Evolutionary conservation across 2,329 filamentous ascomycete species (phyloP).

Genomic region (Botrytis fabae): DNA sequence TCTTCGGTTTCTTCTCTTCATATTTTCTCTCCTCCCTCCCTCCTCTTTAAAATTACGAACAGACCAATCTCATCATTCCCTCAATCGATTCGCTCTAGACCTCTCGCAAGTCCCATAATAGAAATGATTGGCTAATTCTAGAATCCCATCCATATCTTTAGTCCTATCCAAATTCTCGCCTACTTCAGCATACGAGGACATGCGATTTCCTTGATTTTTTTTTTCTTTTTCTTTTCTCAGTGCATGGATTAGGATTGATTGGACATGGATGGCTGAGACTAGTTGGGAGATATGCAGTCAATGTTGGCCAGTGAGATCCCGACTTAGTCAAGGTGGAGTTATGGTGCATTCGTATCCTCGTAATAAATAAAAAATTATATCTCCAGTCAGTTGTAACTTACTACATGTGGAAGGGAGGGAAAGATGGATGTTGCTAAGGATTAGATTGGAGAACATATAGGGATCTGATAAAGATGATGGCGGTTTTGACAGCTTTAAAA

Average conservation of each 20-base stretch:
- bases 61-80: background rate
- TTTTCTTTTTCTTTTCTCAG: background rate
- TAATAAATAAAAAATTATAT: background rate
- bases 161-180: background rate
- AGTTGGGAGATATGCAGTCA: background rate
- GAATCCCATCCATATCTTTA: slow-evolving; percentile 3
- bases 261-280: background rate
- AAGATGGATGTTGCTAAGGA: background rate
- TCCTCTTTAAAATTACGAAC: background rate
- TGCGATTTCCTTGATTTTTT: slow-evolving; percentile 5
- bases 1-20: background rate
- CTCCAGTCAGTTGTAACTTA: background rate
- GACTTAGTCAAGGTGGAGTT: background rate
- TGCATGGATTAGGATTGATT: background rate
- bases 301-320: background rate
- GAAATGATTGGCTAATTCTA: background rate
- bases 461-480: background rate
- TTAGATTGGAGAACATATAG: background rate
- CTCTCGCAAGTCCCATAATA: background rate
- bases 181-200: background rate
- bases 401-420: background rate
- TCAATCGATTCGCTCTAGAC: background rate
- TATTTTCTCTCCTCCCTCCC: background rate
- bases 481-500: background rate
- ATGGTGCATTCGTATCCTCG: background rate